Percentiles rank a stretch among this genome's conserved stretches.
Conservation (phyloP, 805 yeast genomes). For the Nakazawaea wickerhamii region DNA sequence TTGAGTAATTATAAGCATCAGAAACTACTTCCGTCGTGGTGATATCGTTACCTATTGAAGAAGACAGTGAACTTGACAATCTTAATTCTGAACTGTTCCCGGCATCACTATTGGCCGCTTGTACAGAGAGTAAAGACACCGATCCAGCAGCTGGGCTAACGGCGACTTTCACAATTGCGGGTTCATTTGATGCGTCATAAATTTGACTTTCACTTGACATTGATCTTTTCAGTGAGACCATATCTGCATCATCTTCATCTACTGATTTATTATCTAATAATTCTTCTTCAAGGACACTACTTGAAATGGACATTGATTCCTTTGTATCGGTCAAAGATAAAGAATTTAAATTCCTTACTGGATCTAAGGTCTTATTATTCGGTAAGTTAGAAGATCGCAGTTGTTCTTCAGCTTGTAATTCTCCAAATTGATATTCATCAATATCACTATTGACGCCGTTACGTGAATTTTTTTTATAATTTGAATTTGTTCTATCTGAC, state of each 20-base stretch:
- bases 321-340: neutral
- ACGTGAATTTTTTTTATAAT: neutral
- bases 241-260: neutral
- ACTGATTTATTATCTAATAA: neutral
- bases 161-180: conserved; percentile 2
- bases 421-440: neutral
- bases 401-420: neutral
- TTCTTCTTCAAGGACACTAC: neutral
- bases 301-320: neutral
- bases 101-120: conserved; percentile 4
- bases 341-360: neutral
- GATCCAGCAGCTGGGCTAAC: conserved; percentile 2
- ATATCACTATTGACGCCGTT: conserved; percentile 2
- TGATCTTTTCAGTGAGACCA: neutral
- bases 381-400: no score
- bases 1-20: conserved; percentile 14
- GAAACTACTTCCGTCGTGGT: conserved; percentile 58
- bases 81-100: conserved; percentile 4
- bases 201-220: neutral
- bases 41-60: conserved; percentile 4
- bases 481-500: neutral
- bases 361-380: neutral
- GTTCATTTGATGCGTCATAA: neutral
- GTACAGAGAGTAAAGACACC: conserved; percentile 2
- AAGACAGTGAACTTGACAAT: conserved; percentile 5